Evolutionary conservation across 257 asterid species (phyloP).

Genomic region (Marsdenia floribunda): DNA sequence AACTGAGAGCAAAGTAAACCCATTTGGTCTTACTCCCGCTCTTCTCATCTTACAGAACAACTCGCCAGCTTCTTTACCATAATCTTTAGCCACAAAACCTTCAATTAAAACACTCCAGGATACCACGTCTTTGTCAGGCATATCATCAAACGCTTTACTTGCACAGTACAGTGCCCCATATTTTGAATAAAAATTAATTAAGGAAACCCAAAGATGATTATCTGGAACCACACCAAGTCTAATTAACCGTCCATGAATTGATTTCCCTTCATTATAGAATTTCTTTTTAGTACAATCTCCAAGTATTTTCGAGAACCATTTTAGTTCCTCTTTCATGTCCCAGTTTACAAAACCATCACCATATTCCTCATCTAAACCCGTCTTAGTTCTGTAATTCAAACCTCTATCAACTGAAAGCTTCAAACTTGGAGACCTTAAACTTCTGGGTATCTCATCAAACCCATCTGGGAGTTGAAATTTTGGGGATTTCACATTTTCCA

Average conservation of each 20-base stretch:
- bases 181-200: slow-evolving; percentile 68
- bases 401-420: slow-evolving; percentile 24
- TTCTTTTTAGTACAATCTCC: slow-evolving; percentile 40
- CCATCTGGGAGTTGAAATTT: slow-evolving; percentile 14
- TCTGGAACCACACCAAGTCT: slow-evolving; percentile 53
- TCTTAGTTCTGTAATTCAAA: slow-evolving; percentile 13
- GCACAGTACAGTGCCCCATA: slow-evolving; percentile 48
- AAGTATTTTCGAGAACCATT: slow-evolving; percentile 55
- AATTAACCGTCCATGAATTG: slow-evolving; percentile 51
- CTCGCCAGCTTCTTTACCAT: slow-evolving; percentile 42
- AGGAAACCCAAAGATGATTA: slow-evolving; percentile 59
- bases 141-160: slow-evolving; percentile 40
- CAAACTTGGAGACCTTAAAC: slow-evolving; percentile 15
- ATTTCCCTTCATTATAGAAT: slow-evolving; percentile 51
- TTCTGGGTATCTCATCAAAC: slow-evolving; percentile 6
- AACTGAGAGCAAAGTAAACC: slow-evolving; percentile 67
- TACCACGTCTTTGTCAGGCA: slow-evolving; percentile 59
- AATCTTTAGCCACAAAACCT: slow-evolving; percentile 73
- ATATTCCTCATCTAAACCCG: slow-evolving; percentile 10
- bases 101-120: slow-evolving; percentile 77
- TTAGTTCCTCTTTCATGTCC: slow-evolving; percentile 24
- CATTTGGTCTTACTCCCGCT: slow-evolving; percentile 60
- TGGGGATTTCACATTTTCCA: slow-evolving; percentile 10
- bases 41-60: slow-evolving; percentile 63
- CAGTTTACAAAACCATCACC: slow-evolving; percentile 15